A percentile compares a stretch with the other conserved stretches of the same genome.
These are phyloP conservation scores for Globisporangium barbulae DNA, from an alignment of 352 stramenopile genomes.

Conservation along the genomic window DNA sequence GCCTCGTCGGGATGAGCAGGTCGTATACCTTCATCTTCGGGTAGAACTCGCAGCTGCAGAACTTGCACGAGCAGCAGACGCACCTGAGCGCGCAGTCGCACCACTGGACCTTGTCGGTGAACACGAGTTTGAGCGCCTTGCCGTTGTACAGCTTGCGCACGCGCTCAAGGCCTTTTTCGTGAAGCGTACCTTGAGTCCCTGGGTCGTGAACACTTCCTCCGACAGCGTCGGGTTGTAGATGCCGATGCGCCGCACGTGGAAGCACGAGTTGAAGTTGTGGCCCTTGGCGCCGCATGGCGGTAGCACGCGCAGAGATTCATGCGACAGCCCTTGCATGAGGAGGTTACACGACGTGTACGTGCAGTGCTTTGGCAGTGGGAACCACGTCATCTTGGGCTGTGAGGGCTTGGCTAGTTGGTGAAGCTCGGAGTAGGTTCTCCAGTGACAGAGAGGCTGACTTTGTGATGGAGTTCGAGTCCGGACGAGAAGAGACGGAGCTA, in stretches of 20 bases:
- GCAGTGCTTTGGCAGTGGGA: neutral
- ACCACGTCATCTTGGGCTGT: neutral
- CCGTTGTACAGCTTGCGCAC: slow-evolving; percentile 10
- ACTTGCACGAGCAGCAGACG: slow-evolving; percentile 10
- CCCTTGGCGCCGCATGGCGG: slow-evolving; percentile 2
- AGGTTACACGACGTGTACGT: neutral
- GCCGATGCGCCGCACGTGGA: slow-evolving; percentile 3
- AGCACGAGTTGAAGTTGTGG: slow-evolving; percentile 13
- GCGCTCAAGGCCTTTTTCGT: slow-evolving; percentile 7
- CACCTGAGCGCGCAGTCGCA: slow-evolving; percentile 11
- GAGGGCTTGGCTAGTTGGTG: neutral
- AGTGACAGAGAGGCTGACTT: no score
- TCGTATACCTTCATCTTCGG: slow-evolving; percentile 7
- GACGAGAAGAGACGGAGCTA: no score
- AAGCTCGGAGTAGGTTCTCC: no score
- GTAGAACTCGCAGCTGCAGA: slow-evolving; percentile 2
- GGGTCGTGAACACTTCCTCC: slow-evolving; percentile 10
- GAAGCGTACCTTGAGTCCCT: slow-evolving; percentile 9
- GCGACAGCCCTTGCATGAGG: slow-evolving; percentile 5
- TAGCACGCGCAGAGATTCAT: slow-evolving; percentile 1
- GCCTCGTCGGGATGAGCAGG: slow-evolving; percentile 8
- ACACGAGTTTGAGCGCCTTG: slow-evolving; percentile 14
- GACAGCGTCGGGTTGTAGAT: slow-evolving; percentile 1
- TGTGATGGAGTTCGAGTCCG: no score
- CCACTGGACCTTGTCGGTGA: slow-evolving; percentile 9